Percentiles rank a stretch among this genome's conserved stretches.
These are phyloP conservation scores for Bremia lactucae DNA, from an alignment of 352 stramenopile species.

Conservation along the genomic window DNA sequence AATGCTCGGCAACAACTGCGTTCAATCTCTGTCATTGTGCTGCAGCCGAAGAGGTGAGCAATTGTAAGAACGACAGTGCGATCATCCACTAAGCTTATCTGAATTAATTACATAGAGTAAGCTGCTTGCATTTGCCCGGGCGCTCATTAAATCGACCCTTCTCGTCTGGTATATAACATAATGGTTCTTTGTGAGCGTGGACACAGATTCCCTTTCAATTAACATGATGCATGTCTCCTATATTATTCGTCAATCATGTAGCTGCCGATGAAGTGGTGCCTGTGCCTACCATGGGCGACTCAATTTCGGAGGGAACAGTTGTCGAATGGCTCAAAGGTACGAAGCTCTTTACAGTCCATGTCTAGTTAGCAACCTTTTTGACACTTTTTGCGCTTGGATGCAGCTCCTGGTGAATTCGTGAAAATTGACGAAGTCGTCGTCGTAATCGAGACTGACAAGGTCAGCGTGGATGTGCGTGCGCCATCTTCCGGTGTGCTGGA, in stretches of 20 bases:
- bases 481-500: conserved; percentile 86
- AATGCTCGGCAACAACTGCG: conserved; percentile 7
- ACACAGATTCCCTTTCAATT: neutral
- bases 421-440: conserved; percentile 94
- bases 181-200: neutral
- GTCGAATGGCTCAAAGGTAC: conserved; percentile 91
- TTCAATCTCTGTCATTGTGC: conserved; percentile 20
- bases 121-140: conserved; percentile 14
- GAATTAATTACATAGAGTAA: neutral
- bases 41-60: conserved; percentile 17
- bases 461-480: conserved; percentile 88
- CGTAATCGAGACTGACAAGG: conserved; percentile 98
- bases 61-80: neutral
- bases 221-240: neutral
- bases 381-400: conserved; percentile 1
- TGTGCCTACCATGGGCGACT: conserved; percentile 89
- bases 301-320: conserved; percentile 97
- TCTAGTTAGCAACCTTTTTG: neutral
- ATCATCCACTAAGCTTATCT: neutral
- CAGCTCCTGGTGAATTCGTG: conserved; percentile 88
- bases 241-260: conserved; percentile 4
- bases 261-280: conserved; percentile 43
- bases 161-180: conserved; percentile 28
- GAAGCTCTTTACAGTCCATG: neutral
- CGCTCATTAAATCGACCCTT: conserved; percentile 30